These are phyloP conservation scores for Cyberlindnera sargentensis DNA, from an alignment of 805 yeast genomes.

Conservation along the genomic window DNA sequence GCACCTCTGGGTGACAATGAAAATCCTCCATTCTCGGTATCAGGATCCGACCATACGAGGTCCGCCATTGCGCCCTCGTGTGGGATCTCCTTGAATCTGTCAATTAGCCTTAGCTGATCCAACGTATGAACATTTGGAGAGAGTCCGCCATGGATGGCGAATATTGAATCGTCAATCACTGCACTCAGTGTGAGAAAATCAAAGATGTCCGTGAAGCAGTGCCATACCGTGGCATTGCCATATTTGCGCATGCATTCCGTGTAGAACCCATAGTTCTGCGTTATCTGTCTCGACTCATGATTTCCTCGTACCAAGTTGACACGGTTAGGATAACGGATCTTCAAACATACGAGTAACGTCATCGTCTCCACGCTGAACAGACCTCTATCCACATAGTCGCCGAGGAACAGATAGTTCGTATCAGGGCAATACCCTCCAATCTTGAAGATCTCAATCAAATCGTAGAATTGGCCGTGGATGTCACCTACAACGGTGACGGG, in stretches of 20 bases:
- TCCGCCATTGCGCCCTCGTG: slow-evolving; percentile 99
- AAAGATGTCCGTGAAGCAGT: slow-evolving; percentile 82
- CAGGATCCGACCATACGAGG: slow-evolving; percentile 98
- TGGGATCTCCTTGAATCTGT: slow-evolving; percentile 90
- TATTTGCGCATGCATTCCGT: slow-evolving; percentile 90
- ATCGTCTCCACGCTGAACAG: slow-evolving; percentile 92
- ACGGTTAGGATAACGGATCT: slow-evolving; percentile 81
- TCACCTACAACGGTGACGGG: slow-evolving; percentile 97
- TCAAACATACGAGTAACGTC: slow-evolving; percentile 69
- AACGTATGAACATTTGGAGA: slow-evolving; percentile 93
- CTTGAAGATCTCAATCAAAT: slow-evolving; percentile 81
- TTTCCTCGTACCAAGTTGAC: slow-evolving; percentile 85
- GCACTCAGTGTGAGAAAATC: slow-evolving; percentile 87
- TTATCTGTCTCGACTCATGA: slow-evolving; percentile 94
- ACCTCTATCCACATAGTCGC: slow-evolving; percentile 96
- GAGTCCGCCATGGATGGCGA: slow-evolving; percentile 95
- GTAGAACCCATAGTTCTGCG: slow-evolving; percentile 95
- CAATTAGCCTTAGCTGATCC: slow-evolving; percentile 86
- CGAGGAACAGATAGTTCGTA: slow-evolving; percentile 87
- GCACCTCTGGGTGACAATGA: slow-evolving; percentile 94
- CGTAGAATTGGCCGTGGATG: slow-evolving; percentile 96
- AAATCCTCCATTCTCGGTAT: slow-evolving; percentile 69
- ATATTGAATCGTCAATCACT: slow-evolving; percentile 81
- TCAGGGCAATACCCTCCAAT: slow-evolving; percentile 93
- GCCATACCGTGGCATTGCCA: slow-evolving; percentile 78